A percentile compares a stretch with the other conserved stretches of the same genome.
Evolutionary conservation across 345 rosid genomes (phyloP).

Genomic region (Firmiana major): DNA sequence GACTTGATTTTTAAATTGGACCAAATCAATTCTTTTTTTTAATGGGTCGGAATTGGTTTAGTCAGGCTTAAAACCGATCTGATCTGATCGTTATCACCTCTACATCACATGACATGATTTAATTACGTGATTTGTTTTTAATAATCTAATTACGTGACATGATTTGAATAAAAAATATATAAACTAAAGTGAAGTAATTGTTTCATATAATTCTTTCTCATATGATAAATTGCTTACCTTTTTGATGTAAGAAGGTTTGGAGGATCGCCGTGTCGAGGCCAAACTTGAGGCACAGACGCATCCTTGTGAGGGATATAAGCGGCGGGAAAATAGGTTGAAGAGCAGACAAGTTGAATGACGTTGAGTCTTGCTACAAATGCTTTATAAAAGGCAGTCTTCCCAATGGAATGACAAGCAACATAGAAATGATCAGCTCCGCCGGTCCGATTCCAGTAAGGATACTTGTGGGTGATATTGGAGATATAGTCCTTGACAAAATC

Average conservation of each 20-base stretch:
- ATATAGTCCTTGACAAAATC: constrained; percentile 43
- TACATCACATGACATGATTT: too few relatives aligned
- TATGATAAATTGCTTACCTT: constrained; percentile 25
- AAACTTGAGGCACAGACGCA: constrained; percentile 52
- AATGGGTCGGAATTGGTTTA: too few relatives aligned
- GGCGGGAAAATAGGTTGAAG: constrained; percentile 38
- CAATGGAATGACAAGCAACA: constrained; percentile 52
- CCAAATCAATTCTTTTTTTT: too few relatives aligned
- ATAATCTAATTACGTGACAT: too few relatives aligned
- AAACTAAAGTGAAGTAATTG: too few relatives aligned
- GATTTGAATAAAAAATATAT: too few relatives aligned
- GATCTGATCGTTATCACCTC: too few relatives aligned
- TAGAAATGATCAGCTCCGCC: constrained; percentile 58
- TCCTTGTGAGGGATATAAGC: constrained; percentile 51
- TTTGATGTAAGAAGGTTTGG: constrained; percentile 32
- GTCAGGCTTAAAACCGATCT: too few relatives aligned
- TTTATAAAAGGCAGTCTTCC: constrained; percentile 36
- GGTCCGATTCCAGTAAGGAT: constrained; percentile 54
- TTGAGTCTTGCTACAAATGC: constrained; percentile 34
- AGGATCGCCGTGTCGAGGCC: constrained; percentile 52
- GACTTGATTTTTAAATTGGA: too few relatives aligned
- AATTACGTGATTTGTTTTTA: too few relatives aligned
- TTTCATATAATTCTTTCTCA: too few relatives aligned
- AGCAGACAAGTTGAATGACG: constrained; percentile 55
- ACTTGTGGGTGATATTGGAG: constrained; percentile 33